Base-by-base conservation (phyloP, 306 rosid genomes). In the Cucurbita moschata region DNA sequence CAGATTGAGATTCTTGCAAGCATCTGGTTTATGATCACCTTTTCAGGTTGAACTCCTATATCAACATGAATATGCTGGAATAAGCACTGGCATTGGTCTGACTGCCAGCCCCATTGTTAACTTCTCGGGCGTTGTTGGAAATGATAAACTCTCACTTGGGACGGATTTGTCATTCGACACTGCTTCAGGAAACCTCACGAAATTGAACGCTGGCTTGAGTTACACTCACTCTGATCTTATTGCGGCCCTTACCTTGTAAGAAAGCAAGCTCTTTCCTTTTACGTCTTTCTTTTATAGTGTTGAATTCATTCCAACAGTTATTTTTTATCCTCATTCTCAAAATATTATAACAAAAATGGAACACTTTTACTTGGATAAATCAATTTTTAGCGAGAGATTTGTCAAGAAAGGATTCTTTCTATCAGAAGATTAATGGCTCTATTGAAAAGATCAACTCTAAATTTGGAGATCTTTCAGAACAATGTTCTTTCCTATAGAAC, bases 71-170 rank as follows among this genome's bases (percentile, higher is more conserved):
- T 86, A 88, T 83, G 98, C 92, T 64, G 98, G 98, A 71, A 87
- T 94, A 73, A 90, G 84, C 83, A 87, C 96, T 6, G 83, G 97
- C 80, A 80, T 90, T 84, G 96, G 95, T 47, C 87, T 94, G 90
- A 87, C 94, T 71, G 96, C 98, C 26, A 90, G 83, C 64, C 98
- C 98, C 6, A 59, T 83, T 78, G 87, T 94, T 75, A 87, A 90
- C 86, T 87, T 94, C 81, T 87, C 98, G 75, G 91, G 96, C 53
- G 97, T 89, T 81, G 71, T 94, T 70, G 98, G 98, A 69, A 94
- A 89, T 77, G 81, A 77, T 57, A 4, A 38, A 66, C 72, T 91
- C 3, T 66, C 98, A 43, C 79, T 90, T 54, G 98, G 98, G 53
- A 83, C 96, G 30, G 98, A 90, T 81, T 82, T 94, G 56, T 79